phyloP scores from a whole-genome alignment of 2,329 filamentous ascomycete genomes.

The Hymenoscyphus salicellus region DNA sequence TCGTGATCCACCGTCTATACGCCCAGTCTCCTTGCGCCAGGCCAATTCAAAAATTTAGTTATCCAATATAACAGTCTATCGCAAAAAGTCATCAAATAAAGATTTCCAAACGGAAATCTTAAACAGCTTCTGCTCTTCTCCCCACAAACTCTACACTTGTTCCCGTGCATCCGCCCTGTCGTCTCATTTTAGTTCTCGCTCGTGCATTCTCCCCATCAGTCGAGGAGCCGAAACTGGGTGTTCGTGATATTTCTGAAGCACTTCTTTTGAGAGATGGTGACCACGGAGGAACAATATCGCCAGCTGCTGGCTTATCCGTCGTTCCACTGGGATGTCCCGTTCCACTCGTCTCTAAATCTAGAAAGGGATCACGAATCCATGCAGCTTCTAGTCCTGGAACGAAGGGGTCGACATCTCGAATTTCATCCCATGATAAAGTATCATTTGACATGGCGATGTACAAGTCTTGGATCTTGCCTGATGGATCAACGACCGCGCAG shows the following conservation, averaged over 20 bases:
- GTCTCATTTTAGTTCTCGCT: slow-evolving; percentile 30
- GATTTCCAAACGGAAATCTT: slow-evolving; percentile 12
- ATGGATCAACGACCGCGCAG: slow-evolving; percentile 54
- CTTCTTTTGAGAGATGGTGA: slow-evolving; percentile 46
- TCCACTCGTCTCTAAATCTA: slow-evolving; percentile 42
- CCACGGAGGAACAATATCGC: slow-evolving; percentile 41
- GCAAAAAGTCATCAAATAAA: slow-evolving; percentile 4
- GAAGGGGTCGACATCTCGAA: slow-evolving; percentile 48
- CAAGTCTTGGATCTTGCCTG: slow-evolving; percentile 55
- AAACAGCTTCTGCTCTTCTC: slow-evolving; percentile 32
- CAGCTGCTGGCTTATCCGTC: slow-evolving; percentile 42
- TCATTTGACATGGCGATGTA: slow-evolving; percentile 57
- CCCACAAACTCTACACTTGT: slow-evolving; percentile 28
- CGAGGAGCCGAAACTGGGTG: slow-evolving; percentile 45
- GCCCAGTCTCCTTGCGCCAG: slow-evolving; percentile 28
- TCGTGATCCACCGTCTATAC: slow-evolving; percentile 25
- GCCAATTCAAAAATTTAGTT: slow-evolving; percentile 4
- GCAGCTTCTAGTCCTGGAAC: slow-evolving; percentile 53
- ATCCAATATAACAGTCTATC: slow-evolving; percentile 17
- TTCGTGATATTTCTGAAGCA: slow-evolving; percentile 51
- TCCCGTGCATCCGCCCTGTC: slow-evolving; percentile 20
- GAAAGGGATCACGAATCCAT: slow-evolving; percentile 51
- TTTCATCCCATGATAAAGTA: slow-evolving; percentile 51
- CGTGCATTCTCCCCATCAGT: slow-evolving; percentile 32
- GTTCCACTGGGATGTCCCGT: slow-evolving; percentile 4